phyloP scores from a whole-genome alignment of 2,329 filamentous ascomycete genomes.

The Arthrobotrys iridis region DNA sequence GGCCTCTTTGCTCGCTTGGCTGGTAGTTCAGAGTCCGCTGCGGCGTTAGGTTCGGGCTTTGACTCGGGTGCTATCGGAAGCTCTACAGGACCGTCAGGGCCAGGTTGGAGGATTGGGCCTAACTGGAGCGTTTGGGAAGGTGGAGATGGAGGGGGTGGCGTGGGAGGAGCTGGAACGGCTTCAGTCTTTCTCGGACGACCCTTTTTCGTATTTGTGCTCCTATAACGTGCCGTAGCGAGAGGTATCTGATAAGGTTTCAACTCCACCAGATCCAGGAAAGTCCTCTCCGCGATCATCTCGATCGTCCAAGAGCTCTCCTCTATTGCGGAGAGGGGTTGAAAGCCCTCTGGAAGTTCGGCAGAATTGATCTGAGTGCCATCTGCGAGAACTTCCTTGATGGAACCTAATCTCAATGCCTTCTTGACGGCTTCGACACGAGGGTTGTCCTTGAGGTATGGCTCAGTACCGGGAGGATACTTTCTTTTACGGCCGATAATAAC shows the following conservation, averaged over 20 bases:
- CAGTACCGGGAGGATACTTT: constrained; percentile 50
- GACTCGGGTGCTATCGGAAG: neutral
- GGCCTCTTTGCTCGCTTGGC: constrained; percentile 16
- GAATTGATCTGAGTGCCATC: constrained; percentile 22
- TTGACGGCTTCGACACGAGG: constrained; percentile 45
- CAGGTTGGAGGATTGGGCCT: constrained; percentile 43
- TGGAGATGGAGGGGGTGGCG: neutral
- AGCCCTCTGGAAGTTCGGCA: constrained; percentile 21
- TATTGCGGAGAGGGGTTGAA: constrained; percentile 33
- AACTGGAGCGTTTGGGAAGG: neutral
- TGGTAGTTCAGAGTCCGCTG: neutral
- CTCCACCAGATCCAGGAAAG: constrained; percentile 42
- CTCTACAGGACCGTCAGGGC: constrained; percentile 33
- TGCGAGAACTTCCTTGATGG: constrained; percentile 39
- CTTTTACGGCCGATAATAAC: constrained; percentile 44
- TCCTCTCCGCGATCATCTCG: constrained; percentile 47
- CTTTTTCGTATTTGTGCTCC: constrained; percentile 20
- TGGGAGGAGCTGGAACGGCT: neutral
- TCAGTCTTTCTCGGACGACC: constrained; percentile 32
- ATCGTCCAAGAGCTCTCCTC: constrained; percentile 48
- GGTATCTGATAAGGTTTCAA: constrained; percentile 46
- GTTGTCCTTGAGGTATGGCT: constrained; percentile 41
- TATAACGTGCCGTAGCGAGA: constrained; percentile 38
- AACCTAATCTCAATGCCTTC: constrained; percentile 38
- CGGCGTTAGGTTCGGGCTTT: neutral